phyloP scores from a whole-genome alignment of 352 stramenopile species.

The Phytophthora constricta region DNA sequence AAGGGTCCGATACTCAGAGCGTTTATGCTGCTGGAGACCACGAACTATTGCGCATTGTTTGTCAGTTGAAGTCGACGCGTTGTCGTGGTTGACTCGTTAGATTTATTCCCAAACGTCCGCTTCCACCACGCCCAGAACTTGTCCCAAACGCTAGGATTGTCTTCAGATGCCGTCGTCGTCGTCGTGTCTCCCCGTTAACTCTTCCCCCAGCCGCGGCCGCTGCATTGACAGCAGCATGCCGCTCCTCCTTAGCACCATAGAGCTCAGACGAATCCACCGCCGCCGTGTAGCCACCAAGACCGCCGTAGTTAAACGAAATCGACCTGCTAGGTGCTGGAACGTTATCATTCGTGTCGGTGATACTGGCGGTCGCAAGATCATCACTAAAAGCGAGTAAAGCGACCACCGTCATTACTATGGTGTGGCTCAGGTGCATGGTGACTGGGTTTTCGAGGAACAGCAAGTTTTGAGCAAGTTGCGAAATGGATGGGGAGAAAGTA shows the following conservation, averaged over 20 bases:
- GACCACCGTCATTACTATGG: background rate
- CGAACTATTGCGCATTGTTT: too few species aligned
- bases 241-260: background rate
- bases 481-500: background rate
- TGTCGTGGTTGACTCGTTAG: background rate
- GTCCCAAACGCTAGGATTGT: constrained; percentile 4
- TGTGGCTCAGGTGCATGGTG: background rate
- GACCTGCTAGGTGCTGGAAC: background rate
- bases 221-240: background rate
- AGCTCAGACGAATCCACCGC: background rate
- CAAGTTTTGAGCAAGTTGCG: too few species aligned
- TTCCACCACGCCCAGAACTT: constrained; percentile 20
- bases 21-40: too few species aligned
- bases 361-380: background rate
- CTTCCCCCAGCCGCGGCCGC: background rate
- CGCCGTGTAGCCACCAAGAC: background rate
- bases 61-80: constrained; percentile 41
- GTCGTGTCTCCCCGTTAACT: constrained; percentile 9
- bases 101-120: background rate
- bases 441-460: background rate
- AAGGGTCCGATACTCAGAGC: too few species aligned
- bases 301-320: background rate
- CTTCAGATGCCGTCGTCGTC: constrained; percentile 15
- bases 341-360: background rate
- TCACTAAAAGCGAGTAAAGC: background rate